Percentiles rank a stretch among this genome's conserved stretches.
Conservation (phyloP, 1,284 basidiomycete genomes). For the Leccinum fuscescens region DNA sequence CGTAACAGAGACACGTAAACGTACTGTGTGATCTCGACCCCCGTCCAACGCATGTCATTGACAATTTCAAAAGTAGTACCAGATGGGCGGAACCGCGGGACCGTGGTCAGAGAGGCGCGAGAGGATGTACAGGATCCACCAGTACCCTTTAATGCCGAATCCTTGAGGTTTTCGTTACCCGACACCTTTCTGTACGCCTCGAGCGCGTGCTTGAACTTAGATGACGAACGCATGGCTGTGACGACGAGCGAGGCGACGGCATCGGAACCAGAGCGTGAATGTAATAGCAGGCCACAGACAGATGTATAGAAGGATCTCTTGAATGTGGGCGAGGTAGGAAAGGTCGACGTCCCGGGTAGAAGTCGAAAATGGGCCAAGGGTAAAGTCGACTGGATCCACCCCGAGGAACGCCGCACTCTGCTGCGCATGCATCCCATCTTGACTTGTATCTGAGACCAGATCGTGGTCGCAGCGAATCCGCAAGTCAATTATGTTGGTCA, state of each 20-base stretch:
- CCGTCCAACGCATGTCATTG: constrained; percentile 72
- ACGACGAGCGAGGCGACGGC: constrained; percentile 33
- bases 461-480: no score
- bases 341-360: no score
- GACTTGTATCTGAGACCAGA: no score
- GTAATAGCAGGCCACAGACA: no score
- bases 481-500: no score
- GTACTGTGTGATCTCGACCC: constrained; percentile 50
- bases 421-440: no score
- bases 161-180: constrained; percentile 35
- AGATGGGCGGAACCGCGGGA: constrained; percentile 49
- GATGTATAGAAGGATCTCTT: no score
- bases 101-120: constrained; percentile 46
- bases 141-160: constrained; percentile 58
- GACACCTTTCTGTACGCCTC: constrained; percentile 52
- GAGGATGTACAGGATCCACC: constrained; percentile 63
- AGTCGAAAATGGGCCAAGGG: no score
- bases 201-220: constrained; percentile 57
- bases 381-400: no score
- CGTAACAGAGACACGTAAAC: constrained; percentile 79
- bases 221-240: constrained; percentile 56
- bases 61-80: constrained; percentile 60
- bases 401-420: no score
- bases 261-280: no score
- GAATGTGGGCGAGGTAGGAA: no score